Evolutionary conservation across 306 rosid genomes (phyloP).

Genomic region (Quercus glauca): DNA sequence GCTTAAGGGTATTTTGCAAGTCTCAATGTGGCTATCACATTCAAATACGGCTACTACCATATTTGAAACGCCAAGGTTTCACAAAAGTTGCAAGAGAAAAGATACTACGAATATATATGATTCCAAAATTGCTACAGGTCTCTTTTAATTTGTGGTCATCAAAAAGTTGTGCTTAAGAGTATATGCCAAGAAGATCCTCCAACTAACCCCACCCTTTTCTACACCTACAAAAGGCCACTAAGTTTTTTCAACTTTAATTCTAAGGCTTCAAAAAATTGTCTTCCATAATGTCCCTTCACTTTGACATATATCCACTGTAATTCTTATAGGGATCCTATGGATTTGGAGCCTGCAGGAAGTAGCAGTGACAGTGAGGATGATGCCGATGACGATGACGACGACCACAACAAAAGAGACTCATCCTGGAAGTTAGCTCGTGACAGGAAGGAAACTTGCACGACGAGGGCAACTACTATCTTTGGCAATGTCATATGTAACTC

Average conservation of each 20-base stretch:
- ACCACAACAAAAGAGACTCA: background rate
- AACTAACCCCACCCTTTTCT: background rate
- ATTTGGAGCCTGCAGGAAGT: background rate
- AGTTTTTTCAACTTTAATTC: constrained; percentile 1
- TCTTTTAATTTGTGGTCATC: background rate
- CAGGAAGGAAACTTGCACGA: background rate
- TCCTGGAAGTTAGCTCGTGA: background rate
- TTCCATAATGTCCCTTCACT: background rate
- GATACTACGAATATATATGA: background rate
- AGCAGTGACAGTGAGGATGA: background rate
- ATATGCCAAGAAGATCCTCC: constrained; percentile 39
- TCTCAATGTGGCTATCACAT: no score
- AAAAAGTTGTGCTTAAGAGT: background rate
- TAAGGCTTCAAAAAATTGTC: background rate
- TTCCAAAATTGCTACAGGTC: background rate
- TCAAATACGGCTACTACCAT: no score
- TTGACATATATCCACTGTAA: background rate
- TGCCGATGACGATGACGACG: background rate
- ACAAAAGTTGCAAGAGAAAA: no score
- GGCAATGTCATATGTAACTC: background rate
- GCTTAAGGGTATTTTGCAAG: no score
- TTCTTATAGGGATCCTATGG: background rate
- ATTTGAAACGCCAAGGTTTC: no score
- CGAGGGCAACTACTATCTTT: constrained; percentile 6
- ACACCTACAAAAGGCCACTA: constrained; percentile 24